These are phyloP conservation scores for Begonia loranthoides DNA, from an alignment of 306 rosid genomes.

Conservation along the genomic window DNA sequence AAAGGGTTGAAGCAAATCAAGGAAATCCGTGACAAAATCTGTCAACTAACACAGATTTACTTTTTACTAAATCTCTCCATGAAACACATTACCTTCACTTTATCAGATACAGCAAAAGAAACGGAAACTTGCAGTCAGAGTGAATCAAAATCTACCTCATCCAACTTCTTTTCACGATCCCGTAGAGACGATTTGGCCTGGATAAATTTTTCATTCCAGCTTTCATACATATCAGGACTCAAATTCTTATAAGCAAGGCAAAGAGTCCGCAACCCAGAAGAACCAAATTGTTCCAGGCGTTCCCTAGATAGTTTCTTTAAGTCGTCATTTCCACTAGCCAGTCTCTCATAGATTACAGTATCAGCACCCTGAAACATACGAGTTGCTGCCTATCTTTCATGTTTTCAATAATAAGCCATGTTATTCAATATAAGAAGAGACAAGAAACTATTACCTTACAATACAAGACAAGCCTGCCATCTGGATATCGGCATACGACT, in stretches of 20 bases:
- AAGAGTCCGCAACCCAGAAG: slow-evolving; percentile 80
- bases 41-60: no score
- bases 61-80: no score
- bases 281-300: slow-evolving; percentile 74
- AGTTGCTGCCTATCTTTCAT: slow-evolving; percentile 19
- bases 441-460: slow-evolving; percentile 65
- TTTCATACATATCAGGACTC: slow-evolving; percentile 60
- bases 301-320: slow-evolving; percentile 66
- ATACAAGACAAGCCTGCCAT: slow-evolving; percentile 88
- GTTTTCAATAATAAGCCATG: slow-evolving; percentile 12
- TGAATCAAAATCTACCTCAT: slow-evolving; percentile 47
- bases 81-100: no score
- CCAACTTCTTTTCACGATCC: slow-evolving; percentile 95
- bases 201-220: slow-evolving; percentile 88
- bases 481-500: slow-evolving; percentile 85
- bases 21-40: no score
- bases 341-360: slow-evolving; percentile 76
- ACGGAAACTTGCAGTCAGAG: neutral
- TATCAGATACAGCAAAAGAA: no score
- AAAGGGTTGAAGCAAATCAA: no score
- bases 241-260: slow-evolving; percentile 90
- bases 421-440: slow-evolving; percentile 5
- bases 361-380: slow-evolving; percentile 82
- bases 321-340: slow-evolving; percentile 38
- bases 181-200: slow-evolving; percentile 85